These are phyloP conservation scores for Pichia inconspicua DNA, from an alignment of 1,139 yeast species.

Conservation along the genomic window DNA sequence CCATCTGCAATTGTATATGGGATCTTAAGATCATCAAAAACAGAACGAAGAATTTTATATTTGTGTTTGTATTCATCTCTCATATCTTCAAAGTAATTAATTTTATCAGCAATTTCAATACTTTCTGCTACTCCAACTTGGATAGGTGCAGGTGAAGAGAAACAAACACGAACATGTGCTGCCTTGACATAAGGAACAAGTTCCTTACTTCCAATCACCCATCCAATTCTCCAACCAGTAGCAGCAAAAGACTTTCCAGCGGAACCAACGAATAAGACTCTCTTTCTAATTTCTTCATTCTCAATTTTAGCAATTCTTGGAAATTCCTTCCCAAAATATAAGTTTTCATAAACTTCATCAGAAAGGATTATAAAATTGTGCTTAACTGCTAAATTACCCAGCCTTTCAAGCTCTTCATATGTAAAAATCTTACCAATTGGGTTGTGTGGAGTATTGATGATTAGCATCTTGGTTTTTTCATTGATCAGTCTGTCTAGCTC, in stretches of 20 bases:
- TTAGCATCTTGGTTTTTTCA: slow-evolving; percentile 72
- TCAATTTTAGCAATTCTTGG: slow-evolving; percentile 66
- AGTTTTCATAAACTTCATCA: slow-evolving; percentile 92
- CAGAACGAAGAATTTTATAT: slow-evolving; percentile 60
- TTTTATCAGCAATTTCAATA: slow-evolving; percentile 49
- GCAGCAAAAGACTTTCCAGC: slow-evolving; percentile 98
- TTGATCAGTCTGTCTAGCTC: slow-evolving; percentile 65
- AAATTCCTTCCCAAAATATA: slow-evolving; percentile 57
- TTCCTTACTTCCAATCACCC: slow-evolving; percentile 84
- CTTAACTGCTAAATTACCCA: slow-evolving; percentile 78
- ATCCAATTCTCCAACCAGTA: slow-evolving; percentile 98
- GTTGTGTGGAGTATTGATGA: slow-evolving; percentile 90
- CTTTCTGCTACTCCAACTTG: slow-evolving; percentile 90
- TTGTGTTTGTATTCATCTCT: slow-evolving; percentile 61
- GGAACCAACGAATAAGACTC: slow-evolving; percentile 87
- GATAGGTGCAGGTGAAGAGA: slow-evolving; percentile 84
- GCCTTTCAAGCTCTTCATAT: slow-evolving; percentile 57
- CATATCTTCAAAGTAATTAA: slow-evolving; percentile 58
- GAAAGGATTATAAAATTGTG: slow-evolving; percentile 75
- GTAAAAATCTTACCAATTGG: slow-evolving; percentile 90
- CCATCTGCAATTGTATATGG: slow-evolving; percentile 92
- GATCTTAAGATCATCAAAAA: slow-evolving; percentile 77
- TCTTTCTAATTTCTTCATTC: slow-evolving; percentile 64
- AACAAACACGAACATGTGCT: slow-evolving; percentile 91
- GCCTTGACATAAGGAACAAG: slow-evolving; percentile 73